Evolutionary conservation across 768 basidiomycete species (phyloP).

Genomic region (Stropharia rugosoannulata): DNA sequence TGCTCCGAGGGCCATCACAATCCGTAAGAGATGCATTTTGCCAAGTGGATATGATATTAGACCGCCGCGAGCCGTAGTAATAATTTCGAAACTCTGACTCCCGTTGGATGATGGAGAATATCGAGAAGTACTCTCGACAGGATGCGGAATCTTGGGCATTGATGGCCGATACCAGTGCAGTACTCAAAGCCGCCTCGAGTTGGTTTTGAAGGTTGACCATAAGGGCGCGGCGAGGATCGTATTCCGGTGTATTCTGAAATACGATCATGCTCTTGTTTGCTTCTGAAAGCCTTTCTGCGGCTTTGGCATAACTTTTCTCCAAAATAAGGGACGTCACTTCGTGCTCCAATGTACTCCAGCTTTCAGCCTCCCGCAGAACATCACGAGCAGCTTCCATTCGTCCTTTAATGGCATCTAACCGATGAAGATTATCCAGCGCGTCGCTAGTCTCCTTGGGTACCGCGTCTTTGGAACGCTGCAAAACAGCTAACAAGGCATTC

Average conservation of each 20-base stretch:
- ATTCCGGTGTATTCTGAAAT: conserved; percentile 91
- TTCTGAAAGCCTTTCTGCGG: conserved; percentile 89
- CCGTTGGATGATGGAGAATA: conserved; percentile 89
- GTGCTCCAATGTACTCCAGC: conserved; percentile 92
- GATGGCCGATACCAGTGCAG: conserved; percentile 88
- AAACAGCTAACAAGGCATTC: conserved; percentile 59
- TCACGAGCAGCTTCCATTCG: conserved; percentile 89
- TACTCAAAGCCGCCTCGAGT: conserved; percentile 88
- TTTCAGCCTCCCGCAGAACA: conserved; percentile 92
- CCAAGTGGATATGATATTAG: conserved; percentile 69
- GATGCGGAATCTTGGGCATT: conserved; percentile 70
- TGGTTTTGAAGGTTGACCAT: conserved; percentile 95
- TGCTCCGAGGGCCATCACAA: conserved; percentile 27
- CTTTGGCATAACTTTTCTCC: conserved; percentile 80
- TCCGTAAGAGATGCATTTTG: conserved; percentile 54
- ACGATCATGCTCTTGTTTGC: conserved; percentile 88
- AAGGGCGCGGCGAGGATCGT: conserved; percentile 79
- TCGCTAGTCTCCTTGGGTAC: conserved; percentile 57
- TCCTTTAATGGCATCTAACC: conserved; percentile 79
- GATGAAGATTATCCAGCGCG: conserved; percentile 74
- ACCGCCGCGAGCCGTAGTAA: conserved; percentile 84
- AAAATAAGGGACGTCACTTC: conserved; percentile 86
- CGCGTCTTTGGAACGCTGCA: conserved; percentile 49
- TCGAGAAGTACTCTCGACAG: conserved; percentile 78
- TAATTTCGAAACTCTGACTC: conserved; percentile 93